phyloP scores from a whole-genome alignment of 768 basidiomycete genomes.

The Serendipita sp. region DNA sequence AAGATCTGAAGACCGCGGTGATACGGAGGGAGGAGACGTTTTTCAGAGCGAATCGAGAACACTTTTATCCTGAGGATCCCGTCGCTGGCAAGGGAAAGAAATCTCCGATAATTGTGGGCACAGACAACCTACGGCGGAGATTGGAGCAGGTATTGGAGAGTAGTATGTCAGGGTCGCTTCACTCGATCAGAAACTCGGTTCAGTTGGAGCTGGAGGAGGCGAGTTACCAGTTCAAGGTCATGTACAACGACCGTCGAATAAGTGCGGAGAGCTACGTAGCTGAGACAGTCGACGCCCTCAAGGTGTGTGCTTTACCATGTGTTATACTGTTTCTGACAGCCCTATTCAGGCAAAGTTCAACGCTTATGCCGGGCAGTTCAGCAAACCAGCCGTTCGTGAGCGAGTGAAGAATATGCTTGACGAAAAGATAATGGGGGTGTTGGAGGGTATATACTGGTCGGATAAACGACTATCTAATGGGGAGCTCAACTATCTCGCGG shows the following conservation, averaged over 20 bases:
- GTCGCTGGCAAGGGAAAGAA: slow-evolving; percentile 16
- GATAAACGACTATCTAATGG: slow-evolving; percentile 52
- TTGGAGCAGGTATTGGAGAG: slow-evolving; percentile 97
- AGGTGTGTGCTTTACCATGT: slow-evolving; percentile 22
- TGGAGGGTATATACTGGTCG: slow-evolving; percentile 94
- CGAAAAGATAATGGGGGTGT: slow-evolving; percentile 91
- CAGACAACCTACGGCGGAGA: slow-evolving; percentile 72
- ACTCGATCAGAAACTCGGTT: slow-evolving; percentile 93
- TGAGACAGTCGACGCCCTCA: slow-evolving; percentile 88
- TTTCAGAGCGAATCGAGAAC: slow-evolving; percentile 45
- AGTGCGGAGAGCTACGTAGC: slow-evolving; percentile 95
- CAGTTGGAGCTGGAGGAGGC: slow-evolving; percentile 95
- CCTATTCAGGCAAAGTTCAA: slow-evolving; percentile 48
- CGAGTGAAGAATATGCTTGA: slow-evolving; percentile 89
- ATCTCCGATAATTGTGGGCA: slow-evolving; percentile 72
- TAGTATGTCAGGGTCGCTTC: slow-evolving; percentile 90
- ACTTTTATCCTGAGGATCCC: slow-evolving; percentile 25
- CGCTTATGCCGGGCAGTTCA: slow-evolving; percentile 69
- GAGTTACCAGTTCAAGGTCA: slow-evolving; percentile 97
- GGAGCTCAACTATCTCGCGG: slow-evolving; percentile 57
- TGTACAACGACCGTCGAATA: slow-evolving; percentile 90
- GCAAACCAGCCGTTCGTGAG: slow-evolving; percentile 71
- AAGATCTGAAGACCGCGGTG: slow-evolving; percentile 27
- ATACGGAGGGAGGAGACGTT: slow-evolving; percentile 50
- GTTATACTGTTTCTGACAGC: slow-evolving; percentile 5